These are phyloP conservation scores for Halophytophthora batemanensis DNA, from an alignment of 352 stramenopile species.

Conservation along the genomic window DNA sequence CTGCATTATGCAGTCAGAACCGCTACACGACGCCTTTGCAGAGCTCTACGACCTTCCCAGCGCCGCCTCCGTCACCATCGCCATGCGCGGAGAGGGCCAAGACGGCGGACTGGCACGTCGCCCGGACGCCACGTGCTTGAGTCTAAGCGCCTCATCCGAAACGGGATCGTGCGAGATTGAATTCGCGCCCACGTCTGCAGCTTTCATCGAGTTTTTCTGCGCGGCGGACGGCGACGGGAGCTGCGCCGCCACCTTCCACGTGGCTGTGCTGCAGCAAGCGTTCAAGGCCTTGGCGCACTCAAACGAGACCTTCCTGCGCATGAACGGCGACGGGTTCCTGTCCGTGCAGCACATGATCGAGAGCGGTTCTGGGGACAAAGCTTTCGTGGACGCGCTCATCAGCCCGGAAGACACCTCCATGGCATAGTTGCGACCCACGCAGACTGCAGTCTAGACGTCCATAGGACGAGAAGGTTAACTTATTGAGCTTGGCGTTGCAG, in stretches of 20 bases:
- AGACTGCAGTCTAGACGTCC: too few relatives aligned
- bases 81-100: constrained; percentile 56
- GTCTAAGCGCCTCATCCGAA: constrained; percentile 65
- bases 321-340: constrained; percentile 78
- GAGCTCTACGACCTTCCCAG: constrained; percentile 85
- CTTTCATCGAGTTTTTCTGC: constrained; percentile 84
- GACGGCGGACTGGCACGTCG: constrained; percentile 10
- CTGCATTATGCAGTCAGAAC: constrained; percentile 82
- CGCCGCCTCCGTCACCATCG: constrained; percentile 72
- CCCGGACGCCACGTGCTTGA: constrained; percentile 38
- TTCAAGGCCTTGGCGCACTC: constrained; percentile 77
- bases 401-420: constrained; percentile 70
- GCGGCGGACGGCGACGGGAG: constrained; percentile 18
- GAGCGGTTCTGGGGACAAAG: constrained; percentile 63
- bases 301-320: constrained; percentile 78
- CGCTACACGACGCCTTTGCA: constrained; percentile 73
- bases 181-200: constrained; percentile 60
- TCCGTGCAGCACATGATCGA: constrained; percentile 85
- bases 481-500: too few relatives aligned
- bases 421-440: too few relatives aligned
- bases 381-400: constrained; percentile 79
- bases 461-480: too few relatives aligned
- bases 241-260: constrained; percentile 69
- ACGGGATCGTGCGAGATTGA: constrained; percentile 81
- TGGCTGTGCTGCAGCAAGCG: constrained; percentile 75